A percentile compares a stretch with the other conserved stretches of the same genome.
phyloP scores from a whole-genome alignment of 768 basidiomycete genomes.

The Pilatotrama ljubarskyi region DNA sequence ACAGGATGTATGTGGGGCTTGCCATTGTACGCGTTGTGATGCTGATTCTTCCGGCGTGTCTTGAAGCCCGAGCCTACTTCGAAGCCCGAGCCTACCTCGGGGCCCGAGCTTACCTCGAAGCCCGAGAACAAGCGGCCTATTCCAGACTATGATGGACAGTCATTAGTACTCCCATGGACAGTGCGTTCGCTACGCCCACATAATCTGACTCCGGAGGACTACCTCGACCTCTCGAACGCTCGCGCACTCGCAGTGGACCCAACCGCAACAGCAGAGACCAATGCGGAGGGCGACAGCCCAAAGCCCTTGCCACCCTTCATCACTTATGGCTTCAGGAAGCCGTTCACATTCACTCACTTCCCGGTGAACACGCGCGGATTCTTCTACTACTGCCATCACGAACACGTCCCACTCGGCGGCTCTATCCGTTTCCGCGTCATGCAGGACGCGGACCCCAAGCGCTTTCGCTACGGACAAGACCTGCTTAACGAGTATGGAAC shows the following conservation, averaged over 20 bases:
- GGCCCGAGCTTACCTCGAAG: too few species aligned
- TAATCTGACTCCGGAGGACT: not conserved
- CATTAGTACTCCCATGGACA: too few species aligned
- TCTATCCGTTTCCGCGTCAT: conserved; percentile 5
- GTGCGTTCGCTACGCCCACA: not conserved
- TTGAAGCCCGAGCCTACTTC: too few species aligned
- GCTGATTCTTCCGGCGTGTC: too few species aligned
- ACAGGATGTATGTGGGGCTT: too few species aligned
- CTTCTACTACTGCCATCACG: conserved; percentile 2
- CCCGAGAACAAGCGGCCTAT: too few species aligned
- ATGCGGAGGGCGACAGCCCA: not conserved
- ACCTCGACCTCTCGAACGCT: conserved; percentile 1
- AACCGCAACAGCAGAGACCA: not conserved
- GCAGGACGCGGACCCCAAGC: not conserved
- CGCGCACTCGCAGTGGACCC: not conserved
- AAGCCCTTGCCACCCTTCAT: not conserved
- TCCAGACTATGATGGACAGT: too few species aligned
- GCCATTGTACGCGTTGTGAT: too few species aligned
- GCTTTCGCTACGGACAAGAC: not conserved
- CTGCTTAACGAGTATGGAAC: conserved; percentile 5
- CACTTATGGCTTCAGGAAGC: not conserved
- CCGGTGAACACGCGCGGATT: conserved; percentile 8
- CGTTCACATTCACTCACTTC: not conserved
- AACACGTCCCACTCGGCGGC: not conserved
- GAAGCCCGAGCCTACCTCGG: too few species aligned